Evolutionary conservation across 495 filamentous ascomycete species (phyloP).

Genomic region (Halenospora varia): DNA sequence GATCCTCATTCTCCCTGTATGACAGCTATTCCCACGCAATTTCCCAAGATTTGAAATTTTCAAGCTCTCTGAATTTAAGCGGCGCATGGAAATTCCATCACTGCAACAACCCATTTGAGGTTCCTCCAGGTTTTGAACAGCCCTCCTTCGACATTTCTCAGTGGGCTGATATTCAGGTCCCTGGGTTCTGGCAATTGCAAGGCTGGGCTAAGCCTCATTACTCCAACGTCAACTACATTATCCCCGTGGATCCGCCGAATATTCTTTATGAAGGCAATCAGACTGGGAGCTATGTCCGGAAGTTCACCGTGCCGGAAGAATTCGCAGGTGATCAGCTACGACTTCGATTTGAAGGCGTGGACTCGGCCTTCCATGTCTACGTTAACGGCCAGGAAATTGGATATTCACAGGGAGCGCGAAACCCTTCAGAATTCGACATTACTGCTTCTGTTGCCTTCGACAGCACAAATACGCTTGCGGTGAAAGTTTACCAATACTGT

Average conservation of each 20-base stretch:
- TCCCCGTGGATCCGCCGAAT: constrained; percentile 55
- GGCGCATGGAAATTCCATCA: constrained; percentile 53
- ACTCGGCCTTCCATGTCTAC: constrained; percentile 63
- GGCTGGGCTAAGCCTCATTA: constrained; percentile 59
- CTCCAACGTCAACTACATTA: constrained; percentile 56
- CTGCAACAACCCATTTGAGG: constrained; percentile 1
- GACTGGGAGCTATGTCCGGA: constrained; percentile 54
- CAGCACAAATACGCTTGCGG: constrained; percentile 46
- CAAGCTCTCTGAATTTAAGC: constrained; percentile 35
- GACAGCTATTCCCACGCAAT: constrained; percentile 27
- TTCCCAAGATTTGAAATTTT: constrained; percentile 10
- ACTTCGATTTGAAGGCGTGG: constrained; percentile 62
- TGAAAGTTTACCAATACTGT: constrained; percentile 60
- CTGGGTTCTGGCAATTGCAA: constrained; percentile 63
- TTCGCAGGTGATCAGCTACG: constrained; percentile 40
- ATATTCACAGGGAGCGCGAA: constrained; percentile 60
- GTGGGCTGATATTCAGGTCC: constrained; percentile 56
- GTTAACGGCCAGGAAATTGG: constrained; percentile 56
- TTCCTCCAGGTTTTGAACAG: neutral
- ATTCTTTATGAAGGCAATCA: constrained; percentile 54
- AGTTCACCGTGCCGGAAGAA: constrained; percentile 43
- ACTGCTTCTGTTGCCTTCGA: constrained; percentile 36
- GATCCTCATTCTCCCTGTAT: constrained; percentile 45
- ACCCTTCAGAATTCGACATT: constrained; percentile 60
- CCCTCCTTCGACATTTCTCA: neutral